Percentiles rank a stretch among this genome's conserved stretches.
Evolutionary conservation across 371 early-diverging fungal species (phyloP).

Genomic region (Lichtheimia corymbifera): DNA sequence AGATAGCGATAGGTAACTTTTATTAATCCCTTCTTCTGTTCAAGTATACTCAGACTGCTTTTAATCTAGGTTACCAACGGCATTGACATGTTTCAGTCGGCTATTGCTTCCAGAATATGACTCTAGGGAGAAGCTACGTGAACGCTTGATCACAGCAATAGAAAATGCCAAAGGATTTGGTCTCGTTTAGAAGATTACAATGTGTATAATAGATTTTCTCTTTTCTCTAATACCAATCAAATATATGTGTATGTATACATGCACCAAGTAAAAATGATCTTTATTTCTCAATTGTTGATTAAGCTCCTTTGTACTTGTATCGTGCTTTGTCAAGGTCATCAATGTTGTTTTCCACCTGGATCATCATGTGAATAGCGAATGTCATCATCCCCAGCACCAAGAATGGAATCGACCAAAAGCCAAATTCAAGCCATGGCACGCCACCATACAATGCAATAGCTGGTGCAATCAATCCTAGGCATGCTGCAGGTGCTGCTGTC

Average conservation of each 20-base stretch:
- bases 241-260: not conserved
- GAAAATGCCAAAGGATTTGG: conserved; percentile 98
- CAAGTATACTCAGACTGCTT: too few species aligned
- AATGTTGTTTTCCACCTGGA: conserved; percentile 28
- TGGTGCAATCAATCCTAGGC: conserved; percentile 19
- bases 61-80: conserved; percentile 69
- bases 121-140: conserved; percentile 77
- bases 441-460: conserved; percentile 14
- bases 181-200: conserved; percentile 58
- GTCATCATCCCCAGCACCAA: conserved; percentile 18
- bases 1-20: conserved; percentile 73
- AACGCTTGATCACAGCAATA: conserved; percentile 91
- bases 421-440: conserved; percentile 21
- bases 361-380: conserved; percentile 32
- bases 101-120: conserved; percentile 94
- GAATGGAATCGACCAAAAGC: conserved; percentile 36
- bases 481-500: conserved; percentile 2
- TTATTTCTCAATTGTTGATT: not conserved
- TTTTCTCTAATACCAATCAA: not conserved
- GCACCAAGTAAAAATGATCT: too few species aligned
- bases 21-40: too few species aligned
- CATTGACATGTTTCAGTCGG: conserved; percentile 94
- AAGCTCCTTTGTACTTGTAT: conserved; percentile 45
- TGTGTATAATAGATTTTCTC: not conserved
- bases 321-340: conserved; percentile 37